A percentile compares a stretch with the other conserved stretches of the same genome.
Conservation (phyloP, 352 stramenopile species). For the Phytophthora sp. region DNA sequence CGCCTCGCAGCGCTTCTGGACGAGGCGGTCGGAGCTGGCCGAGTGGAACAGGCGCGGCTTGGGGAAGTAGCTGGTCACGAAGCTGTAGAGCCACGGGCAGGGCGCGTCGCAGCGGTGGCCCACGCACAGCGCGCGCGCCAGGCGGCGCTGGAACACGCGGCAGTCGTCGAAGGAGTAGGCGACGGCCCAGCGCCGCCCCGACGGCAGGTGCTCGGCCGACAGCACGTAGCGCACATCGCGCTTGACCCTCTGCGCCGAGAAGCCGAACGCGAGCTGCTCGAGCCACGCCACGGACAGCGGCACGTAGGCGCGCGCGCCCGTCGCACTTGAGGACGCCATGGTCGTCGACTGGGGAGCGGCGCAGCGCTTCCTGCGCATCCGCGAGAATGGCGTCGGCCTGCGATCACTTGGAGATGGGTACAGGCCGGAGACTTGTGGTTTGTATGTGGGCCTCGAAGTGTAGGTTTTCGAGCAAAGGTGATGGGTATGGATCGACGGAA, state of each 20-base stretch:
- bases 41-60: slow-evolving; percentile 28
- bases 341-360: too few species aligned
- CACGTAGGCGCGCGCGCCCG: slow-evolving; percentile 11
- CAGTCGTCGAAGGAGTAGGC: slow-evolving; percentile 35
- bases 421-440: not conserved
- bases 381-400: not conserved
- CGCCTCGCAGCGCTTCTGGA: slow-evolving; percentile 30
- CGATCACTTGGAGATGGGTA: too few species aligned
- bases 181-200: slow-evolving; percentile 25
- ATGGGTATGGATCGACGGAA: too few species aligned
- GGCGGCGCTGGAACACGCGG: slow-evolving; percentile 15
- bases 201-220: slow-evolving; percentile 24
- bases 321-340: slow-evolving; percentile 1
- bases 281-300: slow-evolving; percentile 33
- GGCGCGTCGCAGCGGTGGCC: slow-evolving; percentile 28
- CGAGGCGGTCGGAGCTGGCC: slow-evolving; percentile 20
- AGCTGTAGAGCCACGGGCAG: slow-evolving; percentile 38
- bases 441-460: not conserved
- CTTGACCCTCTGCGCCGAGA: slow-evolving; percentile 18
- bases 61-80: slow-evolving; percentile 43
- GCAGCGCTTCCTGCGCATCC: not conserved
- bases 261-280: slow-evolving; percentile 26
- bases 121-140: slow-evolving; percentile 15
- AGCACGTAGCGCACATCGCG: slow-evolving; percentile 29
- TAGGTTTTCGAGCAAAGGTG: too few species aligned